Conservation (phyloP, 352 stramenopile species). For the Pythium aristosporum region DNA sequence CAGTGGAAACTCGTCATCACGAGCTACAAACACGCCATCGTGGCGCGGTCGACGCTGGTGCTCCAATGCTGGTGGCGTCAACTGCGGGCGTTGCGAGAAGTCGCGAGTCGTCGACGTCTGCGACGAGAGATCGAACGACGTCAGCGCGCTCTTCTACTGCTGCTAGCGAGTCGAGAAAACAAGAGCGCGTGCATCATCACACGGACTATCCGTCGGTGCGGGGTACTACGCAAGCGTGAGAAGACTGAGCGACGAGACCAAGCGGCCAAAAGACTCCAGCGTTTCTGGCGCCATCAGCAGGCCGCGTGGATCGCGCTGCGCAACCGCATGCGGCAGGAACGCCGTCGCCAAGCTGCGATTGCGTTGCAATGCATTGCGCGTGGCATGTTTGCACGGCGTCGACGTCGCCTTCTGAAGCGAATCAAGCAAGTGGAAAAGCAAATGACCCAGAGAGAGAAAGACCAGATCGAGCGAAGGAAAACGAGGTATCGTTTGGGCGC, state of each 20-base stretch:
- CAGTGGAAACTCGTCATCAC: slow-evolving; percentile 43
- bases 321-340: slow-evolving; percentile 36
- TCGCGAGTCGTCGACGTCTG: slow-evolving; percentile 30
- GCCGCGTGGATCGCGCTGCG: slow-evolving; percentile 49
- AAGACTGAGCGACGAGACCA: slow-evolving; percentile 10
- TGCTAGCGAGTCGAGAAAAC: slow-evolving; percentile 47
- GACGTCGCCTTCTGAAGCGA: slow-evolving; percentile 35
- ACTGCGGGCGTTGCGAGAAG: slow-evolving; percentile 30
- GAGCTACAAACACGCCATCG: slow-evolving; percentile 20
- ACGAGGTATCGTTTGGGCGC: slow-evolving; percentile 31
- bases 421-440: slow-evolving; percentile 30
- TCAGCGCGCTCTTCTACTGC: slow-evolving; percentile 38
- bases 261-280: slow-evolving; percentile 42
- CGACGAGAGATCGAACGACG: slow-evolving; percentile 41
- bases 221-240: neutral
- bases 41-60: slow-evolving; percentile 19
- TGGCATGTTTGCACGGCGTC: slow-evolving; percentile 34
- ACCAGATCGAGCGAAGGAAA: slow-evolving; percentile 10
- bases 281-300: slow-evolving; percentile 50
- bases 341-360: slow-evolving; percentile 36
- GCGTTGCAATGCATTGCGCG: slow-evolving; percentile 45
- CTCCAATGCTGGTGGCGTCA: slow-evolving; percentile 68
- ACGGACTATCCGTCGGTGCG: slow-evolving; percentile 33
- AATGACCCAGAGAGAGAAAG: slow-evolving; percentile 12
- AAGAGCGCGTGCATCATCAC: slow-evolving; percentile 51